A percentile compares a stretch with the other conserved stretches of the same genome.
Evolutionary conservation across 1,284 basidiomycete species (phyloP).

Genomic region (Pseudozyma tsukubaensis): DNA sequence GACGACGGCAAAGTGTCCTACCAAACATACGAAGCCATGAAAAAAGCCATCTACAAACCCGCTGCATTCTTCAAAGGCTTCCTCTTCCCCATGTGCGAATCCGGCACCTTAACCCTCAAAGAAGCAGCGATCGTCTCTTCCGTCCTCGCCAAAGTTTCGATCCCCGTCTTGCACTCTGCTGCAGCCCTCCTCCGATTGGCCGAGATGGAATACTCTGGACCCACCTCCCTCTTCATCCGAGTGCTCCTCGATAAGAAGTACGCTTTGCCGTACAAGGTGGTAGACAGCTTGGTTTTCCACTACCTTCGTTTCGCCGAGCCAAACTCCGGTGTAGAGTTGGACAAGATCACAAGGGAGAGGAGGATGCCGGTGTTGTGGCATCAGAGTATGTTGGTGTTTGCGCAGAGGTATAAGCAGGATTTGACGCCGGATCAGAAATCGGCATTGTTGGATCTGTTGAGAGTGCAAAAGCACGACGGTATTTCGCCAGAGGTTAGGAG

Average conservation of each 20-base stretch:
- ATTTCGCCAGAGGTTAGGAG: constrained; percentile 90
- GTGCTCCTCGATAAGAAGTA: constrained; percentile 98
- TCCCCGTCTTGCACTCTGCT: constrained; percentile 95
- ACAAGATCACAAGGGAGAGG: constrained; percentile 53
- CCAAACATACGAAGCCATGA: constrained; percentile 92
- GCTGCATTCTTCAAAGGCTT: constrained; percentile 99
- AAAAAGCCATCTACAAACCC: constrained; percentile 93
- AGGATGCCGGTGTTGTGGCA: constrained; percentile 91
- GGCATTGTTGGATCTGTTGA: constrained; percentile 91
- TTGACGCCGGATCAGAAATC: constrained; percentile 97
- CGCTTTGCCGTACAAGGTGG: constrained; percentile 96
- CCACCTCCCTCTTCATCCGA: constrained; percentile 96
- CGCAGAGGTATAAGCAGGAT: constrained; percentile 96
- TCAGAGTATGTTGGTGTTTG: constrained; percentile 93
- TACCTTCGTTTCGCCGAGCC: constrained; percentile 85
- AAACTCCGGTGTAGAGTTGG: constrained; percentile 63
- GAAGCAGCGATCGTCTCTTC: constrained; percentile 96
- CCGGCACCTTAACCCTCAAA: constrained; percentile 83
- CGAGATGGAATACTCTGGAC: constrained; percentile 94
- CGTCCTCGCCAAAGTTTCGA: constrained; percentile 88
- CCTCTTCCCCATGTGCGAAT: constrained; percentile 90
- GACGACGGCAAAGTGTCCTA: constrained; percentile 86
- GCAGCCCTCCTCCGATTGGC: constrained; percentile 92
- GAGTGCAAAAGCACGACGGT: constrained; percentile 85
- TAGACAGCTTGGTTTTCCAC: constrained; percentile 97